Base-by-base conservation (phyloP, 768 basidiomycete species). In the Kwoniella sp. region DNA sequence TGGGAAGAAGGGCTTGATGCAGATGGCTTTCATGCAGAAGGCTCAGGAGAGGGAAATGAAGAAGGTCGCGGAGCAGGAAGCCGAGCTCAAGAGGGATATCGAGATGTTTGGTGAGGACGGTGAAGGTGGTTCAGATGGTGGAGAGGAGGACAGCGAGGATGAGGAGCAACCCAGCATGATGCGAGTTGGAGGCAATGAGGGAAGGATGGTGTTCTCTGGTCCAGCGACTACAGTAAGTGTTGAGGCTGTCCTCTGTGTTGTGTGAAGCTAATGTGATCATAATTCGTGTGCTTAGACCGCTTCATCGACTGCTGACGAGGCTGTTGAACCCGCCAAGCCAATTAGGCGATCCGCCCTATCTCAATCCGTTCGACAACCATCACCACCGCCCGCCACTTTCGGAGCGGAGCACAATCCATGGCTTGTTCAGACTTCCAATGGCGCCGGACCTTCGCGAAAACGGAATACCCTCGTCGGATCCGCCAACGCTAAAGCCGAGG, bases 1-100 rank as follows among this genome's bases (percentile, higher is more conserved):
- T 81, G 73, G 67, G 59, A 25, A 63, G 53, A 90, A 88, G 80
- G 86, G 90, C 64, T 84, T 97, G 10, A 90, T 96, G 77, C 85
- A 86, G 67, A 97, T 98, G 96, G 97, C 96, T 81, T 99, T 98
- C 81, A 99, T 99, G 95, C 88, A 90, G 79, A 89, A 93, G 50
- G 94, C 92, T 0, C 87, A 89, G 82, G 86, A 85, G 4, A 83
- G 91, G 67, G 85, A 88, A 60, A 81, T 85, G 69, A 82, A 78
- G 9, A 83, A 83, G 57, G 86, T 85, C 0, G 83, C 88, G 62
- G 83, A 83, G 60, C 84, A 86, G 67, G 87, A 85, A 4, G 89
- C 90, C 60, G 89, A 90, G 70, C 87, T 95, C 63, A 81, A 87
- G 65, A 82, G 82, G 66, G 90, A 91, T 71, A 82, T 96, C 73